Percentiles rank a stretch among this genome's conserved stretches.
phyloP scores from a whole-genome alignment of 2,329 filamentous ascomycete genomes.

The Alternaria hordeiaustralica region DNA sequence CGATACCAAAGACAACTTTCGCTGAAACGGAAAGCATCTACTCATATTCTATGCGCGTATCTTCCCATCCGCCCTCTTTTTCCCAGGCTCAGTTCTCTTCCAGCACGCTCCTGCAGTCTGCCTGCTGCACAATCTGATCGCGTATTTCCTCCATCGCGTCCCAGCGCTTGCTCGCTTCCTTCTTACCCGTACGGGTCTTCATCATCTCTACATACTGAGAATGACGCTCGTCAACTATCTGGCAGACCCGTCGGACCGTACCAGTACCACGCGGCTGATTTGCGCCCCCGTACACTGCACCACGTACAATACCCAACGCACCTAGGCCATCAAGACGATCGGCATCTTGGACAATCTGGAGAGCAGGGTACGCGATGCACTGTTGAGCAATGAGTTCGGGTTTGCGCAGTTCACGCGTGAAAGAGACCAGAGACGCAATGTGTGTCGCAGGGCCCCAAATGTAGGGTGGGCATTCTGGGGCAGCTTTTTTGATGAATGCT shows the following conservation, averaged over 20 bases:
- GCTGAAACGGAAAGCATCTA: background rate
- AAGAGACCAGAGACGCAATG: slow-evolving; percentile 79
- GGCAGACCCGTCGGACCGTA: slow-evolving; percentile 31
- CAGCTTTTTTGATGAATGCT: background rate
- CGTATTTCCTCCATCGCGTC: slow-evolving; percentile 17
- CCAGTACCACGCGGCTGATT: slow-evolving; percentile 53
- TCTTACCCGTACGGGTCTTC: slow-evolving; percentile 27
- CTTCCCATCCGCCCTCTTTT: background rate
- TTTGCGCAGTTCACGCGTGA: slow-evolving; percentile 71
- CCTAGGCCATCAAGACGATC: slow-evolving; percentile 87
- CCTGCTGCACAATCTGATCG: slow-evolving; percentile 6
- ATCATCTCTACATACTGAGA: slow-evolving; percentile 16
- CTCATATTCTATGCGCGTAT: rapidly evolving
- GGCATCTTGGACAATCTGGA: slow-evolving; percentile 86
- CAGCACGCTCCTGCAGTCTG: slow-evolving; percentile 15
- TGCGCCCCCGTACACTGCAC: background rate
- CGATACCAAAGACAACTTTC: background rate
- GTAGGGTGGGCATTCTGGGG: slow-evolving; percentile 29
- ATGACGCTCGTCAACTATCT: slow-evolving; percentile 18
- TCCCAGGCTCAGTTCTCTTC: background rate
- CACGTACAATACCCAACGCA: slow-evolving; percentile 59
- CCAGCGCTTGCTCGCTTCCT: slow-evolving; percentile 22
- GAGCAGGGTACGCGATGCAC: slow-evolving; percentile 65
- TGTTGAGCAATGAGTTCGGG: slow-evolving; percentile 62
- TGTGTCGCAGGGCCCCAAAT: slow-evolving; percentile 72